phyloP scores from a whole-genome alignment of 2,329 filamentous ascomycete species.

The Aspergillus chevalieri region DNA sequence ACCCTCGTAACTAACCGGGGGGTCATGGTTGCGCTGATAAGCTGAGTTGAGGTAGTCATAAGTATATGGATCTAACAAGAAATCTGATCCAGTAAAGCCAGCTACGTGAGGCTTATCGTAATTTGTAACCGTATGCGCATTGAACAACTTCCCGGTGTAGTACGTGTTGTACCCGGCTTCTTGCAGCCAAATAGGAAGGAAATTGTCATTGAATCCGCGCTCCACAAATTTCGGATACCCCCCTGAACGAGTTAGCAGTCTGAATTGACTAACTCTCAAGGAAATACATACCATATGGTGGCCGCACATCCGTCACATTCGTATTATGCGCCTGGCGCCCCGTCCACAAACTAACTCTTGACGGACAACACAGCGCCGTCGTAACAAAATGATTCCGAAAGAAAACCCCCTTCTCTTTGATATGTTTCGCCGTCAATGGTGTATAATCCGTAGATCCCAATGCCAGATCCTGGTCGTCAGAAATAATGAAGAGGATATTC shows the following conservation, averaged over 20 bases:
- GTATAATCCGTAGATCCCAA: conserved; percentile 58
- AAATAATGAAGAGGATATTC: conserved; percentile 63
- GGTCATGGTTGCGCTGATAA: conserved; percentile 53
- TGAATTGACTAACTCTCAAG: neutral
- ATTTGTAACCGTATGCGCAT: conserved; percentile 42
- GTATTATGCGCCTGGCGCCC: conserved; percentile 64
- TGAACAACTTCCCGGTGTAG: conserved; percentile 50
- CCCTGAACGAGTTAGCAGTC: conserved; percentile 12
- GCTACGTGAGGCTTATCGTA: conserved; percentile 33
- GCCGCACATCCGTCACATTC: conserved; percentile 57
- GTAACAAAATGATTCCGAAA: conserved; percentile 62
- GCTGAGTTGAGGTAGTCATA: conserved; percentile 61
- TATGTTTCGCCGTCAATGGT: conserved; percentile 51
- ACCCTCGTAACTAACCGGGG: conserved; percentile 49
- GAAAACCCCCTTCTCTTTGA: conserved; percentile 53
- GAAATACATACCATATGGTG: conserved; percentile 45
- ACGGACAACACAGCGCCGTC: conserved; percentile 61
- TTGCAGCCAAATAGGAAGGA: conserved; percentile 46
- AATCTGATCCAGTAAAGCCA: conserved; percentile 30
- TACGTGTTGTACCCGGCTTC: conserved; percentile 45
- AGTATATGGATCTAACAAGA: conserved; percentile 43
- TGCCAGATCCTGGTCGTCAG: conserved; percentile 61
- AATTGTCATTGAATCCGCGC: conserved; percentile 46
- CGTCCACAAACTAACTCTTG: conserved; percentile 59
- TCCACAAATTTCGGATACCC: conserved; percentile 48